Conservation (phyloP, 768 basidiomycete species). For the Cantharellus cinnabarinus region DNA sequence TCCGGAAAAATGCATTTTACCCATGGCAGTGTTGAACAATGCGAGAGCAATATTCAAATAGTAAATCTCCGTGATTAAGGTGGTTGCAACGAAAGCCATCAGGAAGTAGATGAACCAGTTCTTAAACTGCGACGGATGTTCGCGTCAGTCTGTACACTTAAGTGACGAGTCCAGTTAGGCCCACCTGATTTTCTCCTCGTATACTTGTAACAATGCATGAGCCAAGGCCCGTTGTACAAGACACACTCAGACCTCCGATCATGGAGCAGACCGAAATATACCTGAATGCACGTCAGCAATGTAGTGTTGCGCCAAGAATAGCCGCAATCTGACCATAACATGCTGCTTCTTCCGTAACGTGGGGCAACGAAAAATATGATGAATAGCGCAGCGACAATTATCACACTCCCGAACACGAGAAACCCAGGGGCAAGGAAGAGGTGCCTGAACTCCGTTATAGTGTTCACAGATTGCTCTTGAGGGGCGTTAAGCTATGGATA, state of each 20-base stretch:
- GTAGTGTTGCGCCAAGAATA: not conserved
- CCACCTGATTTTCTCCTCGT: slow-evolving; percentile 57
- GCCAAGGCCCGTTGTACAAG: slow-evolving; percentile 80
- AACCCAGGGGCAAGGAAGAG: slow-evolving; percentile 76
- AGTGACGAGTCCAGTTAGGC: too few species aligned
- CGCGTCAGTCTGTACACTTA: too few species aligned
- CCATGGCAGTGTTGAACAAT: slow-evolving; percentile 47
- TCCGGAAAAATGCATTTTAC: not conserved
- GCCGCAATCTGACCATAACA: slow-evolving; percentile 75
- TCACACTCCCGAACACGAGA: slow-evolving; percentile 27
- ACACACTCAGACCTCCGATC: slow-evolving; percentile 87
- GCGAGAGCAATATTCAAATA: slow-evolving; percentile 93
- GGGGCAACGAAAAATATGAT: slow-evolving; percentile 73
- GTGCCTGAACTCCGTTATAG: slow-evolving; percentile 50
- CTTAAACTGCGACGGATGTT: slow-evolving; percentile 39
- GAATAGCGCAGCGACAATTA: slow-evolving; percentile 37
- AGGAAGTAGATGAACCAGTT: slow-evolving; percentile 86
- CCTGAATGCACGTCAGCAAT: not conserved
- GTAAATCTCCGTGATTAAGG: slow-evolving; percentile 67
- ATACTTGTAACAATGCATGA: slow-evolving; percentile 61
- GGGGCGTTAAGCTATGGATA: slow-evolving; percentile 81
- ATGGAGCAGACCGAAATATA: not conserved
- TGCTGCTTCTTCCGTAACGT: slow-evolving; percentile 67
- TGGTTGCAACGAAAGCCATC: slow-evolving; percentile 5
- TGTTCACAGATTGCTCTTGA: slow-evolving; percentile 42